Evolutionary conservation across 2,329 filamentous ascomycete species (phyloP).

Genomic region (Thielaviopsis ethacetica): DNA sequence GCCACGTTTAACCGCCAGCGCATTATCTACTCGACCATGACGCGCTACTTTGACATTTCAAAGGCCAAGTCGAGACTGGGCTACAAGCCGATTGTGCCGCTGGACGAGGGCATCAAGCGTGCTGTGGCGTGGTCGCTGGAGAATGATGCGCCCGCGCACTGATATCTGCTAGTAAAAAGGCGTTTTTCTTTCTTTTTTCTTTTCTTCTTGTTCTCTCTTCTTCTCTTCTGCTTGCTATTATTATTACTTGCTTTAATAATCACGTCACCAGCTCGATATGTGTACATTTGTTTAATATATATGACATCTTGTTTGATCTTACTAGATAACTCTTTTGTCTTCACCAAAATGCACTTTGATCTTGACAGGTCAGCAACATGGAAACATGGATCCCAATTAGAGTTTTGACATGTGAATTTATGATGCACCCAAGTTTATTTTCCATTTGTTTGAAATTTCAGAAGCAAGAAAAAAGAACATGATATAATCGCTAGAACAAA

Average conservation of each 20-base stretch:
- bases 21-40: constrained; percentile 55
- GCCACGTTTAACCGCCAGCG: constrained; percentile 42
- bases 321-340: too few relatives aligned
- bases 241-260: background rate
- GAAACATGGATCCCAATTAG: too few relatives aligned
- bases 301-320: too few relatives aligned
- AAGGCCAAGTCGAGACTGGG: constrained; percentile 58
- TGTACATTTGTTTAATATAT: too few relatives aligned
- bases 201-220: background rate
- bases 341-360: too few relatives aligned
- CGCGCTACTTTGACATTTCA: constrained; percentile 58
- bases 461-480: constrained; percentile 6
- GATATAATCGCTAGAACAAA: constrained; percentile 13
- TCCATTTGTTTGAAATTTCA: background rate
- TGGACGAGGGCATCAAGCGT: constrained; percentile 46
- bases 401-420: too few relatives aligned
- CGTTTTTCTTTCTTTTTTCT: background rate
- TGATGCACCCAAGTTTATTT: background rate
- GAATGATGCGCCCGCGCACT: constrained; percentile 17
- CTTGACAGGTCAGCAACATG: too few relatives aligned
- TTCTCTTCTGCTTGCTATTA: background rate
- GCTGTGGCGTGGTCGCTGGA: constrained; percentile 39
- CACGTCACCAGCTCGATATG: too few relatives aligned
- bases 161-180: background rate
- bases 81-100: constrained; percentile 48